Percentiles rank a stretch among this genome's conserved stretches.
Evolutionary conservation across 2,329 filamentous ascomycete species (phyloP).

Genomic region (Aspergillus sp.): DNA sequence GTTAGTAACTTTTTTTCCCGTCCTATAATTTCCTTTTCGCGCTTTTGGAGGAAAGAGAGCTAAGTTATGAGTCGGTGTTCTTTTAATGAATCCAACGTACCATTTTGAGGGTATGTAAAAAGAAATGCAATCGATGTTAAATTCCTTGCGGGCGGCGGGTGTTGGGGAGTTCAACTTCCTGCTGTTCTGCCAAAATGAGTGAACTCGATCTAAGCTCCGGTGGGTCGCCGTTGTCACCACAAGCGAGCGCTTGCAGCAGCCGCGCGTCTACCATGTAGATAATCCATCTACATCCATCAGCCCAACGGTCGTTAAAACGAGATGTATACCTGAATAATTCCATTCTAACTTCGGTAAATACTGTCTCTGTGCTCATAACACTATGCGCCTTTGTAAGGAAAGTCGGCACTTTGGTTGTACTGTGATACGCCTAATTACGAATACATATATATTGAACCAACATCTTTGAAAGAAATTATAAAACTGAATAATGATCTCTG

Average conservation of each 20-base stretch:
- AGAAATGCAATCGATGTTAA: slow-evolving; percentile 13
- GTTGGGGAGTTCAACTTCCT: slow-evolving; percentile 17
- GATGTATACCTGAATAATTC: background rate
- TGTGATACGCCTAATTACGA: too few species aligned
- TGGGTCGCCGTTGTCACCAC: slow-evolving; percentile 16
- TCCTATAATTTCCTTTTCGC: background rate
- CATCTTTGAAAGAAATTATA: background rate
- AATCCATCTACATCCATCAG: background rate
- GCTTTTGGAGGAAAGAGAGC: background rate
- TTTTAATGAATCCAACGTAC: slow-evolving; percentile 17
- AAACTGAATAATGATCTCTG: background rate
- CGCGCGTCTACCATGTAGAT: slow-evolving; percentile 20
- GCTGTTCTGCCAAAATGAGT: slow-evolving; percentile 16
- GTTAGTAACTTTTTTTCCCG: slow-evolving; percentile 18
- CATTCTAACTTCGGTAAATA: background rate
- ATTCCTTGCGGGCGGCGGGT: slow-evolving; percentile 1
- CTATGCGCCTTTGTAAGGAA: too few species aligned
- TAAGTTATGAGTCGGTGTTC: background rate
- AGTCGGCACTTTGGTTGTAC: too few species aligned
- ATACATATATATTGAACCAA: too few species aligned
- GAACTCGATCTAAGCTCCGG: slow-evolving; percentile 23
- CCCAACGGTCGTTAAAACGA: background rate
- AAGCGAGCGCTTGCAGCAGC: slow-evolving; percentile 28
- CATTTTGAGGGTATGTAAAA: slow-evolving; percentile 27
- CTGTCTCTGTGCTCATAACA: too few species aligned